phyloP scores from a whole-genome alignment of 129 eudicot genomes.

The Sambucus nigra region DNA sequence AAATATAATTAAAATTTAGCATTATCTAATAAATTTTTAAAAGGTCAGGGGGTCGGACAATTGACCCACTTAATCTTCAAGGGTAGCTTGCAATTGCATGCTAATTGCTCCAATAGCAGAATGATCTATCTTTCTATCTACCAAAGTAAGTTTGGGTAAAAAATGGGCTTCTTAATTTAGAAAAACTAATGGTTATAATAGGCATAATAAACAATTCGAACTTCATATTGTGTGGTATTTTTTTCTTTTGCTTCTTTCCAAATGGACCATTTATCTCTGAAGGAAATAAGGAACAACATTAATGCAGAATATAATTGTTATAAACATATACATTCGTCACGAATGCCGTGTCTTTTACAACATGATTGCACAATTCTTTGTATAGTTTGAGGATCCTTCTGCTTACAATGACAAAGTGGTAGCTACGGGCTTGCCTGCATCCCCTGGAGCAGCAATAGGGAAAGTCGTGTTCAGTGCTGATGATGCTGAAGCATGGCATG shows the following conservation, averaged over 20 bases:
- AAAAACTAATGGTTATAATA: too few species aligned
- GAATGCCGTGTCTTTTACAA: neutral
- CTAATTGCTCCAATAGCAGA: neutral
- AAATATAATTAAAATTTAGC: too few species aligned
- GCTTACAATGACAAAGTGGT: conserved; percentile 69
- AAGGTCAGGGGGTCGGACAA: too few species aligned
- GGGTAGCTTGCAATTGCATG: conserved; percentile 1
- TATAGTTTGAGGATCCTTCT: conserved; percentile 82
- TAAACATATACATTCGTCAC: too few species aligned
- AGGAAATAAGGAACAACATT: neutral
- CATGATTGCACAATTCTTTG: conserved; percentile 7
- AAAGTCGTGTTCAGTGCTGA: conserved; percentile 86
- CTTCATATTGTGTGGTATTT: neutral
- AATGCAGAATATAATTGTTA: too few species aligned
- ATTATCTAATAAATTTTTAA: too few species aligned
- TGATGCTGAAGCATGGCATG: conserved; percentile 96
- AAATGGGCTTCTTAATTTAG: neutral
- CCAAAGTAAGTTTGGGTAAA: neutral
- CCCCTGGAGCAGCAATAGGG: conserved; percentile 99
- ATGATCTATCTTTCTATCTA: neutral
- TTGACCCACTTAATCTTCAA: neutral
- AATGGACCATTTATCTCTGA: neutral
- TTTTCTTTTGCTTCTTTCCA: neutral
- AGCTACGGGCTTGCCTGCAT: conserved; percentile 93
- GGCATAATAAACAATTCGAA: neutral